These are phyloP conservation scores for Phytophthora ohioensis DNA, from an alignment of 352 stramenopile genomes.

Conservation along the genomic window DNA sequence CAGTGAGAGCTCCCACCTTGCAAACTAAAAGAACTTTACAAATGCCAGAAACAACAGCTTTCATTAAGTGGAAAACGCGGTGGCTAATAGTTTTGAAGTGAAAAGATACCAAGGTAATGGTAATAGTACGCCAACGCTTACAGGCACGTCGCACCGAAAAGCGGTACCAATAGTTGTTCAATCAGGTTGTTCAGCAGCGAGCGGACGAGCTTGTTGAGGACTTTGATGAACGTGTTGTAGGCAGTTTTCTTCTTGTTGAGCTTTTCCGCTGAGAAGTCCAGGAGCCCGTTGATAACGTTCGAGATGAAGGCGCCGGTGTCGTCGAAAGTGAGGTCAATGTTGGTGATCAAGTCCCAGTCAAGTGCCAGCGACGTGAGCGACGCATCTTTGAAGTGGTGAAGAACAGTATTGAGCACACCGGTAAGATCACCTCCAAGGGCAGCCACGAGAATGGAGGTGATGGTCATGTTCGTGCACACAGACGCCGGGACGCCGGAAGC, in stretches of 20 bases:
- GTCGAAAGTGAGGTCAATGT: conserved; percentile 59
- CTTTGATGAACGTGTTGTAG: conserved; percentile 59
- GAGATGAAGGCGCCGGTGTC: conserved; percentile 50
- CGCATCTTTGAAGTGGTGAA: conserved; percentile 43
- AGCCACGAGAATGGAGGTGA: conserved; percentile 53
- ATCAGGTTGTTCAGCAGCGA: conserved; percentile 67
- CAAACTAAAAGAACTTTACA: not conserved
- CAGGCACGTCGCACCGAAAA: conserved; percentile 59
- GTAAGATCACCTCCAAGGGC: conserved; percentile 45
- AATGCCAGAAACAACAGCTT: not conserved
- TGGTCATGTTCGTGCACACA: conserved; percentile 56
- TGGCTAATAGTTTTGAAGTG: not conserved
- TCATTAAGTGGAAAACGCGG: not conserved
- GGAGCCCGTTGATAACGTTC: conserved; percentile 57
- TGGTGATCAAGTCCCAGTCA: conserved; percentile 55
- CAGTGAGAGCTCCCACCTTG: no score
- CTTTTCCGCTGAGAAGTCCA: conserved; percentile 55
- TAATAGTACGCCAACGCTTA: conserved; percentile 2
- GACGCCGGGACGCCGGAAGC: conserved; percentile 28
- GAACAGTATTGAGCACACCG: conserved; percentile 43
- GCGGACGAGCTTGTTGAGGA: conserved; percentile 50
- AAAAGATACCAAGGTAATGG: conserved; percentile 11
- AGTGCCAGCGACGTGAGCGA: conserved; percentile 45
- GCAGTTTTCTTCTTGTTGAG: conserved; percentile 73
- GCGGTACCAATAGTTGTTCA: conserved; percentile 41